A percentile compares a stretch with the other conserved stretches of the same genome.
These are phyloP conservation scores for Thinopyrum elongatum DNA, from an alignment of 176 grass and related monocot genomes.

Conservation along the genomic window DNA sequence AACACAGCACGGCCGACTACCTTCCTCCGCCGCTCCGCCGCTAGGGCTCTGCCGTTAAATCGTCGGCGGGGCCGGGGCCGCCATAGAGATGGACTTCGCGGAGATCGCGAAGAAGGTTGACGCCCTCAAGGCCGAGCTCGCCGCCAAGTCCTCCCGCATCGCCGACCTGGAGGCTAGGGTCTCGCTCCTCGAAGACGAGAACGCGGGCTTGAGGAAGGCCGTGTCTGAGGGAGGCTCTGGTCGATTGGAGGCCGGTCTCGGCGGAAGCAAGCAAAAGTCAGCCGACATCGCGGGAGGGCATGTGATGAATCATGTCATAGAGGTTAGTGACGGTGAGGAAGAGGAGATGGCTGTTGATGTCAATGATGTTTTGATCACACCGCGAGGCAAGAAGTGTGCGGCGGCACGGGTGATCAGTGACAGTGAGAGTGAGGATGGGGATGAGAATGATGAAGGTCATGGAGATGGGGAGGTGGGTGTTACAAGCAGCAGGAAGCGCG, in stretches of 20 bases:
- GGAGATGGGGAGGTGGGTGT: background rate
- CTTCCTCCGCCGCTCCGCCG: too few relatives aligned
- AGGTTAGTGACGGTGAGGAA: conserved; percentile 31
- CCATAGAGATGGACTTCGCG: background rate
- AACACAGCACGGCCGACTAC: too few relatives aligned
- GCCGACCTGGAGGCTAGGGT: conserved; percentile 40
- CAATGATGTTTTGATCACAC: background rate
- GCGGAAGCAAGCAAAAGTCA: too few relatives aligned
- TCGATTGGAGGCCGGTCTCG: conserved; percentile 13
- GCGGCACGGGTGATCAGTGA: background rate
- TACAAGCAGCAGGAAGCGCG: conserved; percentile 37
- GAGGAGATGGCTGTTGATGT: conserved; percentile 6
- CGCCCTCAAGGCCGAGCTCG: conserved; percentile 31
- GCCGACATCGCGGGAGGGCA: background rate
- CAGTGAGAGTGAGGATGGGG: conserved; percentile 15
- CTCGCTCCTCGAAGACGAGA: conserved; percentile 43
- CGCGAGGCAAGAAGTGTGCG: background rate
- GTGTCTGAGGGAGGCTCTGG: background rate
- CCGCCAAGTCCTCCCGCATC: conserved; percentile 27
- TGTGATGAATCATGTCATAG: conserved; percentile 5
- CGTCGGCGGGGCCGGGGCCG: background rate
- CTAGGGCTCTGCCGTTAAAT: too few relatives aligned
- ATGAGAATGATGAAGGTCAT: background rate
- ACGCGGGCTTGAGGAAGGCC: conserved; percentile 29
- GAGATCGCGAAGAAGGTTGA: background rate